phyloP scores from a whole-genome alignment of 2,329 filamentous ascomycete species.

The Fusarium oxysporum region DNA sequence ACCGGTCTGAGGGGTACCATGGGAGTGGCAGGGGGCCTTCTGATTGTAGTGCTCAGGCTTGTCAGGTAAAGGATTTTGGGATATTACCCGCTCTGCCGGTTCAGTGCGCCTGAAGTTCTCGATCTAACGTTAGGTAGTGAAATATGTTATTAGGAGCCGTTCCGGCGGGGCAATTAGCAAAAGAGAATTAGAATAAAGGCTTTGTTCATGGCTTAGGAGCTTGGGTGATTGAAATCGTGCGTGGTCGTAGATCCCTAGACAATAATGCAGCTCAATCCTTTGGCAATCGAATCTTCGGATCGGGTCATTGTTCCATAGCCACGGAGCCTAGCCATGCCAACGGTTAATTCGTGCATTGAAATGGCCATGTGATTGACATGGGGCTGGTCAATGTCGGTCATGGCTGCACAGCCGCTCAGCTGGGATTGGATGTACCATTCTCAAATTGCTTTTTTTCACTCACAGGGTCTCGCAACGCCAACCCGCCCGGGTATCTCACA shows the following conservation, averaged over 20 bases:
- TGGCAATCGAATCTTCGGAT: conserved; percentile 37
- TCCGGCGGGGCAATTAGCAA: background rate
- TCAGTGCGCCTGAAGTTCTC: conserved; percentile 43
- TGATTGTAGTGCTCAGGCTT: conserved; percentile 38
- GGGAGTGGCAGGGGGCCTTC: conserved; percentile 46
- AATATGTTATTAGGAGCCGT: conserved; percentile 22
- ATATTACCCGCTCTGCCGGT: conserved; percentile 41
- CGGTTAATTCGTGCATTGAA: conserved; percentile 38
- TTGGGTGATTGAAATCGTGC: conserved; percentile 39
- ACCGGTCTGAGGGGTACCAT: conserved; percentile 57
- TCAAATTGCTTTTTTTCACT: conserved; percentile 39
- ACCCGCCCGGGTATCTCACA: conserved; percentile 22
- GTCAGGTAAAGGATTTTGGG: conserved; percentile 30
- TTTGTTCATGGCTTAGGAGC: conserved; percentile 22
- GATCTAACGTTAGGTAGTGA: conserved; percentile 30
- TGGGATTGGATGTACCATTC: conserved; percentile 38
- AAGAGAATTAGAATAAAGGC: conserved; percentile 6
- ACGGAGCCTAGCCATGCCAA: conserved; percentile 39
- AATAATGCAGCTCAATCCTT: conserved; percentile 21
- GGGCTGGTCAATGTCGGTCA: conserved; percentile 37
- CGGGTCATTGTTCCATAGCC: conserved; percentile 39
- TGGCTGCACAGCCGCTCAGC: conserved; percentile 41
- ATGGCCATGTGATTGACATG: conserved; percentile 46
- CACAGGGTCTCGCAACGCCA: conserved; percentile 32
- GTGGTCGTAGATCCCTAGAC: conserved; percentile 24